Percentiles rank a stretch among this genome's conserved stretches.
phyloP scores from a whole-genome alignment of 2,329 filamentous ascomycete species.

The Diaporthe caulivora region DNA sequence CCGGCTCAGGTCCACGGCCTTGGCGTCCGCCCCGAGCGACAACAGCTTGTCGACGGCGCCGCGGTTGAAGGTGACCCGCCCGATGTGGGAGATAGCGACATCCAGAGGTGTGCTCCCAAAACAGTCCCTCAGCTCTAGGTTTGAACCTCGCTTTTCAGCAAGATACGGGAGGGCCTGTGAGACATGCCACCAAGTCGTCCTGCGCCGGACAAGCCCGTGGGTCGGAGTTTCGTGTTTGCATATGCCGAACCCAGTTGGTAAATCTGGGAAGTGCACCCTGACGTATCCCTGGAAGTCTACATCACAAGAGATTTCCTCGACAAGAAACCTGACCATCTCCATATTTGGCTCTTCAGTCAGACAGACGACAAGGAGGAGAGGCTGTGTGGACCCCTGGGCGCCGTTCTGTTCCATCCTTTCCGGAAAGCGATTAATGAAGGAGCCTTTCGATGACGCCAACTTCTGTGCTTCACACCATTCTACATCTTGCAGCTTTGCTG shows the following conservation, averaged over 20 bases:
- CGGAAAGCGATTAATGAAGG: neutral
- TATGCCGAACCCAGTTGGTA: neutral
- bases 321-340: slow-evolving; percentile 16
- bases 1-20: neutral
- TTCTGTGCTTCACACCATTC: slow-evolving; percentile 11
- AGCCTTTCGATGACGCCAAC: neutral
- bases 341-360: slow-evolving; percentile 19
- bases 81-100: neutral
- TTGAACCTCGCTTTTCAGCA: neutral
- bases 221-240: slow-evolving; percentile 16
- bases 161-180: slow-evolving; percentile 16
- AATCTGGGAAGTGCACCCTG: neutral
- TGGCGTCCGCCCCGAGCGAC: slow-evolving; percentile 10
- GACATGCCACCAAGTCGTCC: neutral
- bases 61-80: slow-evolving; percentile 8
- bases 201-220: slow-evolving; percentile 12
- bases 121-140: slow-evolving; percentile 2
- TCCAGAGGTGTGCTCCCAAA: neutral
- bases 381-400: neutral
- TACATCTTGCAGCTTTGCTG: neutral
- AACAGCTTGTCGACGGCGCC: slow-evolving; percentile 2
- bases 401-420: too few species aligned
- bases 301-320: slow-evolving; percentile 6
- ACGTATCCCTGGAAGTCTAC: slow-evolving; percentile 21
- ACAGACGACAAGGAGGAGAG: slow-evolving; percentile 12